Evolutionary conservation across 805 yeast species (phyloP).

Genomic region (Hanseniaspora singularis): DNA sequence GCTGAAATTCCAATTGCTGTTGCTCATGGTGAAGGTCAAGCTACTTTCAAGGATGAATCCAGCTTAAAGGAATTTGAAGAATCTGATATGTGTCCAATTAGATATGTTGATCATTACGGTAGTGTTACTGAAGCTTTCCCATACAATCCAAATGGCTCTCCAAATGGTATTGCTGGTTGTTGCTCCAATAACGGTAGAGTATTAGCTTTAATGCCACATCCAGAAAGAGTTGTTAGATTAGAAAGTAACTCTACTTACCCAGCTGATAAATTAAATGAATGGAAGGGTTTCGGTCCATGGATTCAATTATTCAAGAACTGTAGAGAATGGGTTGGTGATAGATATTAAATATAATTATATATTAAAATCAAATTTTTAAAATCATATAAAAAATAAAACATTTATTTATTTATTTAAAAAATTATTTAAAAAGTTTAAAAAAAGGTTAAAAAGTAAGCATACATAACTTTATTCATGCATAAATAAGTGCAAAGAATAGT

Average conservation of each 20-base stretch:
- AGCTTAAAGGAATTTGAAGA: slow-evolving; percentile 39
- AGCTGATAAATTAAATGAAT: slow-evolving; percentile 39
- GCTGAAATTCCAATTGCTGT: slow-evolving; percentile 91
- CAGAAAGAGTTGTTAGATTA: slow-evolving; percentile 82
- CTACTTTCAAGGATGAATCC: slow-evolving; percentile 44
- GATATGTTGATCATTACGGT: slow-evolving; percentile 88
- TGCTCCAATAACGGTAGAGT: slow-evolving; percentile 87
- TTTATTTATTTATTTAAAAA: too few species aligned
- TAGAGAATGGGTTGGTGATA: slow-evolving; percentile 72
- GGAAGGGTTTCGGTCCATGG: slow-evolving; percentile 94
- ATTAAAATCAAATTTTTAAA: too few species aligned
- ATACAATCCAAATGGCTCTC: slow-evolving; percentile 92
- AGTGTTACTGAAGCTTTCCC: slow-evolving; percentile 73
- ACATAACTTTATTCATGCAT: too few species aligned
- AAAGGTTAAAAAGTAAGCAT: too few species aligned
- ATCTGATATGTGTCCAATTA: slow-evolving; percentile 49
- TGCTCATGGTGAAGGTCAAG: slow-evolving; percentile 98
- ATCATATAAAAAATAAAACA: too few species aligned
- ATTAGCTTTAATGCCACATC: slow-evolving; percentile 98
- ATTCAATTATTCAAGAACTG: slow-evolving; percentile 83
- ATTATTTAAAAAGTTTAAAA: too few species aligned
- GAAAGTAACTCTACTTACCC: slow-evolving; percentile 92
- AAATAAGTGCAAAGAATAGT: too few species aligned
- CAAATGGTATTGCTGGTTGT: slow-evolving; percentile 85
- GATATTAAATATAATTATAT: slow-evolving; percentile 3